Base-by-base conservation (phyloP, 805 yeast genomes). In the Hanseniaspora meyeri region DNA sequence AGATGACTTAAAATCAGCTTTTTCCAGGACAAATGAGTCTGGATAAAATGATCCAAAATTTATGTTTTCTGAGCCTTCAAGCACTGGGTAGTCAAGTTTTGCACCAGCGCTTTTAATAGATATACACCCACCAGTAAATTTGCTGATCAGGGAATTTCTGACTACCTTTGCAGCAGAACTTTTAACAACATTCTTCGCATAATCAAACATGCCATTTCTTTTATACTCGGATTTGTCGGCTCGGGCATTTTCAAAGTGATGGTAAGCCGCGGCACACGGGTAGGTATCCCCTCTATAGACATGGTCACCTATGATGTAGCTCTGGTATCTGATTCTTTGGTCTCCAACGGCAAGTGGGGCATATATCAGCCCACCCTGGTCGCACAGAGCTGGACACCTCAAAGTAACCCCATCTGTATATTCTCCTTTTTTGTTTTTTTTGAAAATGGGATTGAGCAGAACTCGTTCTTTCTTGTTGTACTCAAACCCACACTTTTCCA, bases 301-400 rank as follows among this genome's bases (percentile, higher is more conserved):
- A 1, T 90, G 90, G 17, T 96, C 95, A 2, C 96, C 96, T 29
- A 90, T 77, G 36, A 80, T 79, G 62, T 74, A 87, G 1, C 85
- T 85, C 53, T 81, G 68, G 64, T 90, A 87, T 64, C 86, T 85
- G 27, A 84, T 72, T 60, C 79, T 69, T 55, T 79, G 71, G 52
- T 75, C 75, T 0, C 96, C 97, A 0, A 87, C 87, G 0, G 90
- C 82, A 11, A 83, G 71, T 17, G 83, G 79, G 1, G 89, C 79
- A 66, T 82, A 90, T 0, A 87, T 77, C 82, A 85, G 80, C 39
- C 89, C 81, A 36, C 80, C 86, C 37, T 83, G 71, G 61, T 83
- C 88, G 69, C 97, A 90, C 37, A 89, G 71, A 0, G 96, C 95
- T 0, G 96, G 96, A 67, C 97, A 90, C 61, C 88, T 74, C 63